Percentiles rank a stretch among this genome's conserved stretches.
phyloP scores from a whole-genome alignment of 768 basidiomycete genomes.

The Tulasnella sp. region DNA sequence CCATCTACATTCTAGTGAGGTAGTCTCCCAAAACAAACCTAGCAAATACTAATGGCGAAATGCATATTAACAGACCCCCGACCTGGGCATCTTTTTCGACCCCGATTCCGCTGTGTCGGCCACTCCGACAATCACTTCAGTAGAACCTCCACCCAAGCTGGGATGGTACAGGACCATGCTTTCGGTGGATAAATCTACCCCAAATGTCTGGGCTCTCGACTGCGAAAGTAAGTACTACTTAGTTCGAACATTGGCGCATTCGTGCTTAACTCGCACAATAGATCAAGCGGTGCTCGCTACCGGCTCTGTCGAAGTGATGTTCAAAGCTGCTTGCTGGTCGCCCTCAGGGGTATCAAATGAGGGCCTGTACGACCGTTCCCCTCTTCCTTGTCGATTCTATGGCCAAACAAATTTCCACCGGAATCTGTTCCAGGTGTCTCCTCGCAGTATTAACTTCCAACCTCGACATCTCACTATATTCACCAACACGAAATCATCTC shows the following conservation, averaged over 20 bases:
- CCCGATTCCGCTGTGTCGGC: background rate
- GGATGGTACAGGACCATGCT: constrained; percentile 14
- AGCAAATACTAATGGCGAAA: background rate
- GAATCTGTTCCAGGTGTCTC: constrained; percentile 1
- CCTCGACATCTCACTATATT: constrained; percentile 12
- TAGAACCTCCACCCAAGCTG: background rate
- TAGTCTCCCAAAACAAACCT: background rate
- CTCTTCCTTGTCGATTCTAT: background rate
- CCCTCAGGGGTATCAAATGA: background rate
- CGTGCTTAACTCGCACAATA: background rate
- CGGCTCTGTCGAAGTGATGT: constrained; percentile 1
- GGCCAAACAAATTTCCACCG: background rate
- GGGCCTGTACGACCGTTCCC: background rate
- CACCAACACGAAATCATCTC: constrained; percentile 7
- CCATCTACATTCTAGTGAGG: constrained; percentile 14
- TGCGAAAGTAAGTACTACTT: background rate
- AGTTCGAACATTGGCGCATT: too few relatives aligned
- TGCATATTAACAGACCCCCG: constrained; percentile 6
- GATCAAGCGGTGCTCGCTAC: background rate
- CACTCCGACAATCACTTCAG: background rate
- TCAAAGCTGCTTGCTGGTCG: constrained; percentile 13
- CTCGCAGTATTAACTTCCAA: constrained; percentile 10
- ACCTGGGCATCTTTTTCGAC: constrained; percentile 12
- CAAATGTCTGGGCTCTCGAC: constrained; percentile 1
- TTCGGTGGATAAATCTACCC: background rate